Conservation (phyloP, 192 early-diverging fungal species). For the Coemansia sp. region DNA sequence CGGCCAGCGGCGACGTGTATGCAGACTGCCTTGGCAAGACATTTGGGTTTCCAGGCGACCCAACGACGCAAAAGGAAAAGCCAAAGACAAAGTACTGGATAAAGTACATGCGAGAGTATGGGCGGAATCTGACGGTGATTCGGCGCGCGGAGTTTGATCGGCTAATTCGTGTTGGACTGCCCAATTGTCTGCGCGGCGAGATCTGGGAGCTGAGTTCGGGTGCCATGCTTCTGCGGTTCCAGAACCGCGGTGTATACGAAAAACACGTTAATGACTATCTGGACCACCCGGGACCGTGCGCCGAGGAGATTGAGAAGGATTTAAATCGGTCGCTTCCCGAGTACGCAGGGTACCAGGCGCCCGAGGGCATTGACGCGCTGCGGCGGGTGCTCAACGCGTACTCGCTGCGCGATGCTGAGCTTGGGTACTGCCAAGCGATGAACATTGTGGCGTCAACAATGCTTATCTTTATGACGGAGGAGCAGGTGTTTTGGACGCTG, state of each 20-base stretch:
- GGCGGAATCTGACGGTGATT: conserved; percentile 84
- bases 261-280: conserved; percentile 60
- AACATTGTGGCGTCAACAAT: conserved; percentile 96
- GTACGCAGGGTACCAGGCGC: conserved; percentile 86
- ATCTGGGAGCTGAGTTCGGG: conserved; percentile 93
- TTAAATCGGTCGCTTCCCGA: conserved; percentile 91
- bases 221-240: conserved; percentile 81
- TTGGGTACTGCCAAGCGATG: conserved; percentile 99
- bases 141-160: conserved; percentile 81
- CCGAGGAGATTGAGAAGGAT: conserved; percentile 97
- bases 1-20: background rate
- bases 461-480: conserved; percentile 91
- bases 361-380: conserved; percentile 88
- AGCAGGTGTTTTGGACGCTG: conserved; percentile 97
- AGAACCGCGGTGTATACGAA: conserved; percentile 80
- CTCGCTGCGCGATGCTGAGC: conserved; percentile 79
- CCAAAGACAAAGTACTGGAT: conserved; percentile 44
- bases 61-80: conserved; percentile 37
- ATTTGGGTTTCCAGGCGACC: conserved; percentile 53
- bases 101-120: conserved; percentile 63
- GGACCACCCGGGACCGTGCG: conserved; percentile 72
- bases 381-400: conserved; percentile 91
- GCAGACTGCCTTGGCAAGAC: conserved; percentile 45
- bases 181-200: conserved; percentile 85
- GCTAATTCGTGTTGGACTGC: conserved; percentile 86